Evolutionary conservation across 2,329 filamentous ascomycete species (phyloP).

Genomic region (Phialophora verrucosa): DNA sequence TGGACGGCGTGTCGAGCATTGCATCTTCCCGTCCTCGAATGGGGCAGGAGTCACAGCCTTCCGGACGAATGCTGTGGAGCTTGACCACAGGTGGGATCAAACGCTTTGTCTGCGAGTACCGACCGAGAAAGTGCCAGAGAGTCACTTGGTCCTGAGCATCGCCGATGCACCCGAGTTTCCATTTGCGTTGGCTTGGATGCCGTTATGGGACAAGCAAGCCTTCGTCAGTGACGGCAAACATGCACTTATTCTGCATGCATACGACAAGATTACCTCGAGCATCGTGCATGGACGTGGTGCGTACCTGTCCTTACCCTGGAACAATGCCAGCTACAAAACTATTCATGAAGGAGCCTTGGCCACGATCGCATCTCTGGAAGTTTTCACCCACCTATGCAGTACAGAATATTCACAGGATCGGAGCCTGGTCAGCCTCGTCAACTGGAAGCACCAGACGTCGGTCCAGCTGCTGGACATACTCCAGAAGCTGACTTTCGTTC

Average conservation of each 20-base stretch:
- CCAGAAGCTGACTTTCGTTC: constrained; percentile 86
- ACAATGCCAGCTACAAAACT: constrained; percentile 54
- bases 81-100: constrained; percentile 84
- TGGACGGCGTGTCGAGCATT: constrained; percentile 83
- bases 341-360: constrained; percentile 73
- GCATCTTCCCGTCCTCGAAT: constrained; percentile 87
- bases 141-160: constrained; percentile 88
- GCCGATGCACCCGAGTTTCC: constrained; percentile 85
- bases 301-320: constrained; percentile 85
- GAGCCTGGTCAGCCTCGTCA: constrained; percentile 78
- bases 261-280: constrained; percentile 87
- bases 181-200: constrained; percentile 91
- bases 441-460: constrained; percentile 78
- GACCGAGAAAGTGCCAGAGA: constrained; percentile 77
- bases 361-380: constrained; percentile 75
- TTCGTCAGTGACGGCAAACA: constrained; percentile 88
- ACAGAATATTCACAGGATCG: constrained; percentile 94
- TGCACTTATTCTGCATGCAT: constrained; percentile 80
- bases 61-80: constrained; percentile 80
- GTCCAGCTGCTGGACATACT: constrained; percentile 75
- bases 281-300: constrained; percentile 75
- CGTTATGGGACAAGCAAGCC: constrained; percentile 88
- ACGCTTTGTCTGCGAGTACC: constrained; percentile 81
- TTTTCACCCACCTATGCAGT: constrained; percentile 90
- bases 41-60: constrained; percentile 79